A percentile compares a stretch with the other conserved stretches of the same genome.
These are phyloP conservation scores for Fusarium tricinctum DNA, from an alignment of 2,329 filamentous ascomycete genomes.

Conservation along the genomic window DNA sequence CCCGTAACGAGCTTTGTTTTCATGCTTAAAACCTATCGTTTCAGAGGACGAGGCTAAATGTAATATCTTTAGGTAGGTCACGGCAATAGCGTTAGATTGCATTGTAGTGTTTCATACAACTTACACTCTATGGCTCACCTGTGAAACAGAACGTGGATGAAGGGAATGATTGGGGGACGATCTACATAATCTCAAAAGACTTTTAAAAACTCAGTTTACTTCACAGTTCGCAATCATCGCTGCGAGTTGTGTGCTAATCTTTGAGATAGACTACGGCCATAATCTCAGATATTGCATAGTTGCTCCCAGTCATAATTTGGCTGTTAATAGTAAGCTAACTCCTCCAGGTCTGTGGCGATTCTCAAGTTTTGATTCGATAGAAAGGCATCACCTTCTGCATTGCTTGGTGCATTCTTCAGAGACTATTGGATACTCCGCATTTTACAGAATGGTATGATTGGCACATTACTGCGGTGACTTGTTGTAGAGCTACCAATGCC, in stretches of 20 bases:
- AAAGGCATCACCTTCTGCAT: not conserved
- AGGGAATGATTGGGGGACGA: not conserved
- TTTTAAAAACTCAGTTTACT: not conserved
- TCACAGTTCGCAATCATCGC: not conserved
- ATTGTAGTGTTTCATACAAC: not conserved
- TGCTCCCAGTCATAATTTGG: too few species aligned
- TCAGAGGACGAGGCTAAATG: not conserved
- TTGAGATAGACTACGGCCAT: not conserved
- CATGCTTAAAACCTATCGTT: constrained; percentile 8
- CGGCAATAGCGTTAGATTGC: not conserved
- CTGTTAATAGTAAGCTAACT: not conserved
- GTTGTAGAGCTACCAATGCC: too few species aligned
- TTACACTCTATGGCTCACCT: not conserved
- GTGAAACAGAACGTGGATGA: not conserved
- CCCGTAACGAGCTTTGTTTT: constrained; percentile 12
- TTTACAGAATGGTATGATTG: too few species aligned
- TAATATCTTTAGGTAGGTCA: not conserved
- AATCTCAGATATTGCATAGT: not conserved
- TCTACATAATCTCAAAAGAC: not conserved
- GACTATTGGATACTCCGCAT: not conserved
- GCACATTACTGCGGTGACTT: too few species aligned
- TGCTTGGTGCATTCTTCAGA: not conserved
- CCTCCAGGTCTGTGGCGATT: not conserved
- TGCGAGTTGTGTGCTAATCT: too few species aligned
- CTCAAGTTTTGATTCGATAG: not conserved